Conservation (phyloP, 108 stramenopile species). For the Seminavis robusta region DNA sequence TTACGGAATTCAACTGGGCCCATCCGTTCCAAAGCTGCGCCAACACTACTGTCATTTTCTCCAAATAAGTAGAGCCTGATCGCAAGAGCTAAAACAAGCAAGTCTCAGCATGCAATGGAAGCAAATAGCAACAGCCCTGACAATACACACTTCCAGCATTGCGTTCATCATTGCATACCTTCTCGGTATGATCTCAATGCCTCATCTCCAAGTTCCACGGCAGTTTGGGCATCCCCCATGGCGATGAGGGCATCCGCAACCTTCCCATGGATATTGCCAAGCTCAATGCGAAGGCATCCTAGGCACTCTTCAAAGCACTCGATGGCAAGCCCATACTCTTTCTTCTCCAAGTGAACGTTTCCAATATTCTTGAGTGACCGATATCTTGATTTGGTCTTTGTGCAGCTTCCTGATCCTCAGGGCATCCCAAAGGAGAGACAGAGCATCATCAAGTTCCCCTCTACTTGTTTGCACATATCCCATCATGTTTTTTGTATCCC, state of each 20-base stretch:
- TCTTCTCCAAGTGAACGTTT: slow-evolving; percentile 65
- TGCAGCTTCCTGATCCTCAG: slow-evolving; percentile 60
- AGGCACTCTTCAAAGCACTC: slow-evolving; percentile 71
- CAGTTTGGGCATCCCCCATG: slow-evolving; percentile 62
- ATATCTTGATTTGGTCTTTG: slow-evolving; percentile 60
- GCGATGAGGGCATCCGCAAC: slow-evolving; percentile 66
- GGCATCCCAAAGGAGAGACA: slow-evolving; percentile 52
- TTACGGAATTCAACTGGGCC: slow-evolving; percentile 63
- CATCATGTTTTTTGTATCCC: slow-evolving; percentile 76
- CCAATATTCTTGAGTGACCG: slow-evolving; percentile 80
- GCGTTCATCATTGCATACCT: too few species aligned
- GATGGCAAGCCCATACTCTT: slow-evolving; percentile 48
- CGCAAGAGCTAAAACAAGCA: slow-evolving; percentile 23
- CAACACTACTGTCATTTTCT: slow-evolving; percentile 51
- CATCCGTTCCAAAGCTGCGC: slow-evolving; percentile 54
- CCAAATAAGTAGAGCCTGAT: slow-evolving; percentile 24
- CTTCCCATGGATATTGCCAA: slow-evolving; percentile 57
- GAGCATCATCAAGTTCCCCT: slow-evolving; percentile 54
- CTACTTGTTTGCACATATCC: slow-evolving; percentile 59
- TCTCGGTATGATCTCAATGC: slow-evolving; percentile 62
- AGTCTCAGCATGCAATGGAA: neutral
- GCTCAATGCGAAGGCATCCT: slow-evolving; percentile 48
- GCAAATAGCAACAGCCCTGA: neutral
- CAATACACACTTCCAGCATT: too few species aligned
- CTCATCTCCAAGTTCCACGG: slow-evolving; percentile 40